A percentile compares a stretch with the other conserved stretches of the same genome.
Evolutionary conservation across 176 grass and related monocot genomes (phyloP).

Genomic region (Elaeis guineensis): DNA sequence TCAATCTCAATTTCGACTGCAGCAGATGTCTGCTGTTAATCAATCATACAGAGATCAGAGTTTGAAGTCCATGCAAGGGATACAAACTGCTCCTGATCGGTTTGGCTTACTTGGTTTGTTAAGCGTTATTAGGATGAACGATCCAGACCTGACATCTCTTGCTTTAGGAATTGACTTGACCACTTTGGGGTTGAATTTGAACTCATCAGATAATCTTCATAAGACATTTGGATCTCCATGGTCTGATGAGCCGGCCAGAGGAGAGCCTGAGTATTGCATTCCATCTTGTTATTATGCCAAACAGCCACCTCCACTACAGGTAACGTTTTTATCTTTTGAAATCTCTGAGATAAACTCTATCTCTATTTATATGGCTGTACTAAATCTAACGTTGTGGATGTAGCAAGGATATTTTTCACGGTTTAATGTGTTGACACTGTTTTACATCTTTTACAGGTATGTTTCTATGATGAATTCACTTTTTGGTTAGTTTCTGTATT

Average conservation of each 20-base stretch:
- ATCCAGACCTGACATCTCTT: constrained; percentile 76
- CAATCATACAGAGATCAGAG: constrained; percentile 78
- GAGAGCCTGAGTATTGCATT: constrained; percentile 74
- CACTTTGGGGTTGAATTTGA: constrained; percentile 79
- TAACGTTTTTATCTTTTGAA: constrained; percentile 21
- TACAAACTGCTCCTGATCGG: constrained; percentile 49
- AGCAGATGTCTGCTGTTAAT: constrained; percentile 64
- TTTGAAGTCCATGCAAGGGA: constrained; percentile 55
- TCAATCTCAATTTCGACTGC: constrained; percentile 69
- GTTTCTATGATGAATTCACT: background rate
- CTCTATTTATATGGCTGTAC: constrained; percentile 18
- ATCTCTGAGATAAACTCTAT: background rate
- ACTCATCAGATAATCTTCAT: constrained; percentile 85
- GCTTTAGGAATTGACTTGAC: constrained; percentile 92
- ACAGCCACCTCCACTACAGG: constrained; percentile 51
- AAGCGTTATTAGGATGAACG: constrained; percentile 67
- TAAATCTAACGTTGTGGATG: constrained; percentile 39
- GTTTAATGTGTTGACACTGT: constrained; percentile 49
- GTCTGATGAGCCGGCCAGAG: constrained; percentile 73
- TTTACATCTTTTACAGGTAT: constrained; percentile 99
- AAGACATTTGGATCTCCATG: constrained; percentile 95
- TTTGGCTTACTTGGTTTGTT: constrained; percentile 79
- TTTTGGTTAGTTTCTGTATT: constrained; percentile 6
- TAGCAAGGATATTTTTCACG: constrained; percentile 66
- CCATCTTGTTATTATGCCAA: constrained; percentile 70